Conservation (phyloP, 2,329 filamentous ascomycete genomes). For the Aureobasidium subglaciale region DNA sequence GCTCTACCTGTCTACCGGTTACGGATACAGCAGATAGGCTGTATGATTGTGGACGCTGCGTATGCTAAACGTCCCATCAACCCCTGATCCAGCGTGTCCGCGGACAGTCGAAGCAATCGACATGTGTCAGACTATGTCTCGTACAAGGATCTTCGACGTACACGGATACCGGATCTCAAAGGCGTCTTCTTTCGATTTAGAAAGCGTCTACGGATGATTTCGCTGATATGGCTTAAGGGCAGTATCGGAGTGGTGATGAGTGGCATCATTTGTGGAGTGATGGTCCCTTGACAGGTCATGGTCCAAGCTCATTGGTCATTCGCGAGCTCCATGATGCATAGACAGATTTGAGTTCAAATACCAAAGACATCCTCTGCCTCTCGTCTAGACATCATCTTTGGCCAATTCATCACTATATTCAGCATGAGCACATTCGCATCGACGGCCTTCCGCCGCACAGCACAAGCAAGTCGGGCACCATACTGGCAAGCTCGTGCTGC, state of each 20-base stretch:
- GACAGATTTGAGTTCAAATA: conserved; percentile 1
- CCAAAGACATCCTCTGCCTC: neutral
- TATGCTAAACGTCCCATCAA: no score
- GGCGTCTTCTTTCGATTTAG: no score
- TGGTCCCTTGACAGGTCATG: conserved; percentile 1
- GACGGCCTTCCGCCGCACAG: conserved; percentile 12
- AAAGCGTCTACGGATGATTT: no score
- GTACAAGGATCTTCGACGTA: no score
- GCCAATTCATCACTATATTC: neutral
- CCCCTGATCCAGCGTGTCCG: no score
- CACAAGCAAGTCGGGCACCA: conserved; percentile 4
- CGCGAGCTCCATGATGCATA: conserved; percentile 3
- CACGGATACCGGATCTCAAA: no score
- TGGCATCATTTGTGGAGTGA: conserved; percentile 5
- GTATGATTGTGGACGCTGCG: no score
- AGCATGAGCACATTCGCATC: conserved; percentile 11
- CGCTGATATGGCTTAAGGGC: no score
- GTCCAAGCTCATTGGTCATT: neutral
- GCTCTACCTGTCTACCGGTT: no score
- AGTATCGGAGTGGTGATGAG: neutral
- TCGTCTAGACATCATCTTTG: neutral
- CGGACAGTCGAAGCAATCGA: no score
- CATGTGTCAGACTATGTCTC: no score
- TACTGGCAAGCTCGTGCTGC: conserved; percentile 10
- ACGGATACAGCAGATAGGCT: no score